These are phyloP conservation scores for Arthrobotrys conoides DNA, from an alignment of 2,329 filamentous ascomycete species.

Conservation along the genomic window DNA sequence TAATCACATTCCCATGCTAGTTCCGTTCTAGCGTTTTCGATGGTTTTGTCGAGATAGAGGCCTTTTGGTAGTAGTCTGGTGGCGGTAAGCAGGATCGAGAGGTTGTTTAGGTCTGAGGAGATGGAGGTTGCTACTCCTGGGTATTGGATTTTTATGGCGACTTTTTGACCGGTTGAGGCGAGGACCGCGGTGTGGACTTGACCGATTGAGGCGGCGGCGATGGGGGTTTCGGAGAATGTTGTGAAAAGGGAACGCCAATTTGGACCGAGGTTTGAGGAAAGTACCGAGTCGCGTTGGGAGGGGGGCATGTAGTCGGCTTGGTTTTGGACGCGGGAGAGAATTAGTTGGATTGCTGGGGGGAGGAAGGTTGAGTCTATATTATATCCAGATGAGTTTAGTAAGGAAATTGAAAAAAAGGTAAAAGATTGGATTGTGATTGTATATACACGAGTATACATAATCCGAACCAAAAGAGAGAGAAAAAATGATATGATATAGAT, in stretches of 20 bases:
- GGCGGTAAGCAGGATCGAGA: slow-evolving; percentile 89
- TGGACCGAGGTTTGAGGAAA: slow-evolving; percentile 81
- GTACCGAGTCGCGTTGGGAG: slow-evolving; percentile 88
- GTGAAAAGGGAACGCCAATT: slow-evolving; percentile 88
- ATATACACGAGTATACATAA: slow-evolving; percentile 31
- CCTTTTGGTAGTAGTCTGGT: slow-evolving; percentile 91
- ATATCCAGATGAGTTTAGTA: neutral
- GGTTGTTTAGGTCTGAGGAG: slow-evolving; percentile 94
- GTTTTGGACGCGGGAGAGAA: slow-evolving; percentile 94
- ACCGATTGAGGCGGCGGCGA: slow-evolving; percentile 95
- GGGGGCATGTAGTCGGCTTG: slow-evolving; percentile 98
- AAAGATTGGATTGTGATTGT: neutral
- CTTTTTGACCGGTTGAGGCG: slow-evolving; percentile 77
- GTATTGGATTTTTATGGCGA: slow-evolving; percentile 98
- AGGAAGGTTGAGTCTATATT: slow-evolving; percentile 87
- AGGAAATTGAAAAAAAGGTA: neutral
- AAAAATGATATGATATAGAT: slow-evolving; percentile 30
- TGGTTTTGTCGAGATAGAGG: slow-evolving; percentile 95
- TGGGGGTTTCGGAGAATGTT: slow-evolving; percentile 89
- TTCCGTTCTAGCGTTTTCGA: slow-evolving; percentile 92
- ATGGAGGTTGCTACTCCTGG: slow-evolving; percentile 96
- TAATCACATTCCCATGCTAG: slow-evolving; percentile 99
- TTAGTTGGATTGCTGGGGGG: slow-evolving; percentile 85
- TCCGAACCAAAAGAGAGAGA: neutral
- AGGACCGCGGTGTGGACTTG: slow-evolving; percentile 92